Evolutionary conservation across 768 basidiomycete genomes (phyloP).

Genomic region (Panaeolus cyanescens): DNA sequence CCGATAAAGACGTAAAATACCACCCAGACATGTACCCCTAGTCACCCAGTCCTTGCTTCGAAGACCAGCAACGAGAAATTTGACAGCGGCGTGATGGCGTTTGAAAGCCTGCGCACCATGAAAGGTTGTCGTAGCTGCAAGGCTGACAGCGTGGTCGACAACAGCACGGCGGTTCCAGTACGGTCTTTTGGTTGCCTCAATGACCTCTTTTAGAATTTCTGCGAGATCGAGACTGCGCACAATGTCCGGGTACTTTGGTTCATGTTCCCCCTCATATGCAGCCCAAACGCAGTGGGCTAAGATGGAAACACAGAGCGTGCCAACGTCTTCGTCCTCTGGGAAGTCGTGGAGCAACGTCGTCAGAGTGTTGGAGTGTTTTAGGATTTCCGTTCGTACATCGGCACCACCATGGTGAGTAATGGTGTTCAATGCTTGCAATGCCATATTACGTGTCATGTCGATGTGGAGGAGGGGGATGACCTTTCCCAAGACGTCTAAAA

Average conservation of each 20-base stretch:
- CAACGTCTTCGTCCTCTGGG: conserved; percentile 50
- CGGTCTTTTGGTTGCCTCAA: conserved; percentile 46
- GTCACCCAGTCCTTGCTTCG: conserved; percentile 56
- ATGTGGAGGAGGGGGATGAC: conserved; percentile 55
- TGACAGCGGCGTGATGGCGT: conserved; percentile 41
- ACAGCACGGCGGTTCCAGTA: conserved; percentile 27
- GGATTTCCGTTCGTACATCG: conserved; percentile 53
- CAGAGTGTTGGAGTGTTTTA: conserved; percentile 44
- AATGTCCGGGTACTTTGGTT: conserved; percentile 37
- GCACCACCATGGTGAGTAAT: conserved; percentile 64
- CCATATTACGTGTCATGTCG: conserved; percentile 49
- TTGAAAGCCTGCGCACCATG: conserved; percentile 48
- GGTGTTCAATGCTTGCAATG: conserved; percentile 55
- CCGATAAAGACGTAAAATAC: conserved; percentile 51
- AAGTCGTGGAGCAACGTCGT: conserved; percentile 47
- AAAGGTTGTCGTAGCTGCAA: conserved; percentile 45
- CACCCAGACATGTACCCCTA: conserved; percentile 54
- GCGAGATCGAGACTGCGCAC: conserved; percentile 44
- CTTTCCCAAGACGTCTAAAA: conserved; percentile 53
- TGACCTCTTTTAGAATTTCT: conserved; percentile 42
- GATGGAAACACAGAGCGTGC: conserved; percentile 51
- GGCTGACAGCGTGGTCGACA: conserved; percentile 52
- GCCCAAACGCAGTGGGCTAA: conserved; percentile 53
- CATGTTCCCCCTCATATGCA: conserved; percentile 41
- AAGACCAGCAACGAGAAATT: conserved; percentile 55